phyloP scores from a whole-genome alignment of 2,329 filamentous ascomycete genomes.

The Aspergillus brunneoviolaceus region DNA sequence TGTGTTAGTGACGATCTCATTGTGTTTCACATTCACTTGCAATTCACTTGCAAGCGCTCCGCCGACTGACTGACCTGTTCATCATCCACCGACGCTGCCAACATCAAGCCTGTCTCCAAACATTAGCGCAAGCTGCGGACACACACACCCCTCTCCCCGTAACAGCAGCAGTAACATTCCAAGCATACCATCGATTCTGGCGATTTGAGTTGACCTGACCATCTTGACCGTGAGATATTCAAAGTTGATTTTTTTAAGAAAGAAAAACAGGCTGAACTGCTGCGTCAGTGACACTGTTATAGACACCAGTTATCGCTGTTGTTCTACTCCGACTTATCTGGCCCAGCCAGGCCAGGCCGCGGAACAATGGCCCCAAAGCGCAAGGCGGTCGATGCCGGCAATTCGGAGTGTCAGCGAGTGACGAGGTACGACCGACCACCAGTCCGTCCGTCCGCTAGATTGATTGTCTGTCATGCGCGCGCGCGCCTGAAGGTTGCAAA shows the following conservation, averaged over 20 bases:
- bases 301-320: constrained; percentile 22
- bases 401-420: constrained; percentile 17
- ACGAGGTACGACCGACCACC: constrained; percentile 20
- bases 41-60: constrained; percentile 1
- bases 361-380: constrained; percentile 34
- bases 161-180: constrained; percentile 10
- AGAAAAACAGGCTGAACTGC: neutral
- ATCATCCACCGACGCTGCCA: constrained; percentile 93
- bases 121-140: constrained; percentile 23
- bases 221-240: constrained; percentile 47
- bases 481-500: too few relatives aligned
- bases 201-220: constrained; percentile 93
- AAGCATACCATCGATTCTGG: constrained; percentile 77
- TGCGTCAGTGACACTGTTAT: neutral
- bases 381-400: constrained; percentile 39
- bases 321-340: constrained; percentile 13
- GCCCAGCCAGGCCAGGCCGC: constrained; percentile 1
- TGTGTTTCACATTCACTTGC: neutral
- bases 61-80: constrained; percentile 59
- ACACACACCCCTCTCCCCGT: neutral
- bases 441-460: neutral
- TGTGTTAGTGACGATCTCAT: constrained; percentile 4
- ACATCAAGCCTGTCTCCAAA: constrained; percentile 70
- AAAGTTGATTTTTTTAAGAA: neutral
- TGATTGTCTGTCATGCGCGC: neutral